Evolutionary conservation across 2,329 filamentous ascomycete genomes (phyloP).

Genomic region (Neofusicoccum ribis): DNA sequence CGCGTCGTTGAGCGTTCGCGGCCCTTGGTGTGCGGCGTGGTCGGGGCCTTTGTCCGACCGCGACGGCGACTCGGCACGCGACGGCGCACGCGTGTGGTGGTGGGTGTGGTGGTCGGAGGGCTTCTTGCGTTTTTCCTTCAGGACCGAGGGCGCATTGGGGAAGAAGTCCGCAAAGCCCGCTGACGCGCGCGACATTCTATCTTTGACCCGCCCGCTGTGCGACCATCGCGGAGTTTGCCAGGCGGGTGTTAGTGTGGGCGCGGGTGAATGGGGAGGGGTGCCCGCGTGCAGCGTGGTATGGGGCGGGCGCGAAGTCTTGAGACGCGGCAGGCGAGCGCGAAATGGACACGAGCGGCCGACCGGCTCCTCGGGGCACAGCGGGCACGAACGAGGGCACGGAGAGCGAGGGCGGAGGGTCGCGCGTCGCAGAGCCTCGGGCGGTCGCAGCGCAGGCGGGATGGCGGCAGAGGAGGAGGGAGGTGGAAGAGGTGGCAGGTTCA

Average conservation of each 20-base stretch:
- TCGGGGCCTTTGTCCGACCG: conserved; percentile 22
- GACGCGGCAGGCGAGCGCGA: conserved; percentile 26
- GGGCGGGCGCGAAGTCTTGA: conserved; percentile 18
- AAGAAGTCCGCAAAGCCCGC: conserved; percentile 87
- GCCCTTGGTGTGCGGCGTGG: conserved; percentile 19
- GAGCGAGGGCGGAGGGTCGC: conserved; percentile 2
- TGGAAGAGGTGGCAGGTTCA: conserved; percentile 11
- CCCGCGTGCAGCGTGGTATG: conserved; percentile 14
- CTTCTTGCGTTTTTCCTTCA: conserved; percentile 47
- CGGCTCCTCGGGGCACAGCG: conserved; percentile 1
- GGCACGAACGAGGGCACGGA: conserved; percentile 3
- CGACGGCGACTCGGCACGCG: conserved; percentile 18
- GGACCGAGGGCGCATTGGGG: conserved; percentile 70
- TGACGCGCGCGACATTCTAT: conserved; percentile 71
- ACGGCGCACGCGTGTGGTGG: conserved; percentile 19
- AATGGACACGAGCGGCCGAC: conserved; percentile 24
- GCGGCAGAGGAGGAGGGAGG: not conserved
- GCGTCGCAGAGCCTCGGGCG: not conserved
- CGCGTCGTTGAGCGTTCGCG: conserved; percentile 21
- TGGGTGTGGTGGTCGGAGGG: conserved; percentile 24
- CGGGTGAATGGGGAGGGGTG: not conserved
- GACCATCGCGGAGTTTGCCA: conserved; percentile 26
- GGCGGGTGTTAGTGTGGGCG: conserved; percentile 1
- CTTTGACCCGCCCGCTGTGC: conserved; percentile 28
- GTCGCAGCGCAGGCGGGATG: conserved; percentile 2